Conservation (phyloP, 805 yeast species). For the Candida krabiensis region DNA sequence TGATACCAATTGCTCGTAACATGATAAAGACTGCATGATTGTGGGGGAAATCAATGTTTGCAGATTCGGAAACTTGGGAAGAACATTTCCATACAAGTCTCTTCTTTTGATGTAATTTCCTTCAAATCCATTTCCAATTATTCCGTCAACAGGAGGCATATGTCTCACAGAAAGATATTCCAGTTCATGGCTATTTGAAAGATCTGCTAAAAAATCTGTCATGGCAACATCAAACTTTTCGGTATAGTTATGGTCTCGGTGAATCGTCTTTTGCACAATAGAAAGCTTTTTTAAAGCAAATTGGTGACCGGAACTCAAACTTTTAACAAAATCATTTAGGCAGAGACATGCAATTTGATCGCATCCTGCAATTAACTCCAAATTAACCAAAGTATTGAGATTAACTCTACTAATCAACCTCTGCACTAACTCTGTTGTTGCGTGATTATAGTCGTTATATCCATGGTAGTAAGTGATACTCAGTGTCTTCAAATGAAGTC, state of each 20-base stretch:
- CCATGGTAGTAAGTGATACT: conserved; percentile 49
- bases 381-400: conserved; percentile 30
- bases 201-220: conserved; percentile 39
- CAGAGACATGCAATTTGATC: conserved; percentile 48
- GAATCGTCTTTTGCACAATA: conserved; percentile 33
- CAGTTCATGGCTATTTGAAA: conserved; percentile 36
- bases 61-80: conserved; percentile 46
- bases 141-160: conserved; percentile 56
- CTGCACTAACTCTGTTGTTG: conserved; percentile 31
- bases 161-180: conserved; percentile 53
- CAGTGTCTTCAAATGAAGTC: conserved; percentile 31
- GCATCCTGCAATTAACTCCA: conserved; percentile 59
- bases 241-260: conserved; percentile 44
- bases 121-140: conserved; percentile 63
- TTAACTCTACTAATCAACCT: conserved; percentile 33
- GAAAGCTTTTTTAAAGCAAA: conserved; percentile 37
- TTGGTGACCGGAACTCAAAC: conserved; percentile 22
- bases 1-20: conserved; percentile 71
- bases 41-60: conserved; percentile 56
- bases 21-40: conserved; percentile 56
- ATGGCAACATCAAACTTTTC: conserved; percentile 56
- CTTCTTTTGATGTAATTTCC: conserved; percentile 69
- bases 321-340: conserved; percentile 40
- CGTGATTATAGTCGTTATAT: conserved; percentile 39
- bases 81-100: conserved; percentile 44